Evolutionary conservation across 83 land plant genomes (phyloP), one percentile per base, ranked within the genome.

Genomic region (Diphasiastrum complanatum): DNA sequence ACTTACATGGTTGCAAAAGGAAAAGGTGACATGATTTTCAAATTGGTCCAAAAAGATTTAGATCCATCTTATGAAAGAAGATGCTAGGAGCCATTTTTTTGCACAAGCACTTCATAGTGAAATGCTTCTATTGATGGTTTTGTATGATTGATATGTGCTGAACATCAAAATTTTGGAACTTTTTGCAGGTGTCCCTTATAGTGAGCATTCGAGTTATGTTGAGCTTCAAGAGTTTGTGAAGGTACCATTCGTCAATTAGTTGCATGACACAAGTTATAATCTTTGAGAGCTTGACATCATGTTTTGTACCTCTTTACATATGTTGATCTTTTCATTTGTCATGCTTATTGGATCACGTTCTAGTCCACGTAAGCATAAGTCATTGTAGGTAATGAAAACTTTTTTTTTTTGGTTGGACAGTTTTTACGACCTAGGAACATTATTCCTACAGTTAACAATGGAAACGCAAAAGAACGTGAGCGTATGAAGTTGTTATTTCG

Each of bases 211-310:
- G 11, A 85, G 86, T 67, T 85, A 70, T 61, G 33, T 66, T 4
- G 91, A 85, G 58, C 81, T 85, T n/a, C 73, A 51, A 67, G 86
- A 85, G 31, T 85, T 85, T 70, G 83, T 85, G 33, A 76, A 79
- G 86, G 86, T 78, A 3, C n/a, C 25, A 30, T 35, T 25, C 22
- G 11, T 29, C 16, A 50, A 20, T 3, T 61, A 1, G 11, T 63
- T 14, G 0, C 23, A n/a, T n/a, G n/a, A n/a, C n/a, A n/a, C n/a
- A n/a, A n/a, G n/a, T n/a, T n/a, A n/a, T n/a, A n/a, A n/a, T 41
- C 45, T 14, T 1, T 41, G 18, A 41, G n/a, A 41, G 18, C 45
- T 41, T 14, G 1, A 41, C n/a, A 14, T 1, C n/a, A 0, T 14
- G 45, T 18, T 41, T 41, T 41, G 45, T 14, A 14, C 12, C 45